Conservation (phyloP, 805 yeast species). For the Candida railenensis region DNA sequence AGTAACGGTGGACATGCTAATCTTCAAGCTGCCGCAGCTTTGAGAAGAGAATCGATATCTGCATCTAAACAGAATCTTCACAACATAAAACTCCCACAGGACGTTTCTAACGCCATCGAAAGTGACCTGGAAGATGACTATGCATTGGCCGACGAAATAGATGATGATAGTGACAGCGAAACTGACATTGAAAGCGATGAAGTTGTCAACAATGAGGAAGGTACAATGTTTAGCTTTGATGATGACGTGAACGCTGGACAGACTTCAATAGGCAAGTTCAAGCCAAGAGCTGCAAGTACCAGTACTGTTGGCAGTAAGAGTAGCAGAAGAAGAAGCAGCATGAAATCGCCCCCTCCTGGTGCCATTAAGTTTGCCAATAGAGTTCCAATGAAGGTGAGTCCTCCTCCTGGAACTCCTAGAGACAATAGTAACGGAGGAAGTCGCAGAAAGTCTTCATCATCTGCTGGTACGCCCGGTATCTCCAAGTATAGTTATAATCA, state of each 20-base stretch:
- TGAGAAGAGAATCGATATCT: conserved; percentile 53
- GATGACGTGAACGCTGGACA: conserved; percentile 22
- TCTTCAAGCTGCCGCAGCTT: conserved; percentile 6
- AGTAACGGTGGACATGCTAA: conserved; percentile 16
- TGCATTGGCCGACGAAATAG: conserved; percentile 16
- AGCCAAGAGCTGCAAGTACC: conserved; percentile 2
- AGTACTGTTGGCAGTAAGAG: neutral
- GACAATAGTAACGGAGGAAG: conserved; percentile 17
- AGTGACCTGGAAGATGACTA: conserved; percentile 33
- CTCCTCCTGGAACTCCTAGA: conserved; percentile 27
- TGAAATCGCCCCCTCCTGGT: conserved; percentile 18
- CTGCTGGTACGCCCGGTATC: conserved; percentile 18
- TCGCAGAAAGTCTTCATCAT: conserved; percentile 29
- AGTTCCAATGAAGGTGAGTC: conserved; percentile 37
- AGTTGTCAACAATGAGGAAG: conserved; percentile 14
- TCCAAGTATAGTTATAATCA: conserved; percentile 20
- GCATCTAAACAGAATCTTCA: conserved; percentile 45
- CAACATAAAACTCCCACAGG: conserved; percentile 45
- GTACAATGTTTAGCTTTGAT: conserved; percentile 16
- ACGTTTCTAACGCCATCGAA: conserved; percentile 22
- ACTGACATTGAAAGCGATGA: conserved; percentile 34
- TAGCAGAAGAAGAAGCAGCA: conserved; percentile 1
- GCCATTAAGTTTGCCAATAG: conserved; percentile 43
- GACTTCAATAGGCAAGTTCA: conserved; percentile 11
- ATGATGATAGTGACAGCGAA: conserved; percentile 36